phyloP scores from a whole-genome alignment of 2,329 filamentous ascomycete species.

The Trichophyton simii region DNA sequence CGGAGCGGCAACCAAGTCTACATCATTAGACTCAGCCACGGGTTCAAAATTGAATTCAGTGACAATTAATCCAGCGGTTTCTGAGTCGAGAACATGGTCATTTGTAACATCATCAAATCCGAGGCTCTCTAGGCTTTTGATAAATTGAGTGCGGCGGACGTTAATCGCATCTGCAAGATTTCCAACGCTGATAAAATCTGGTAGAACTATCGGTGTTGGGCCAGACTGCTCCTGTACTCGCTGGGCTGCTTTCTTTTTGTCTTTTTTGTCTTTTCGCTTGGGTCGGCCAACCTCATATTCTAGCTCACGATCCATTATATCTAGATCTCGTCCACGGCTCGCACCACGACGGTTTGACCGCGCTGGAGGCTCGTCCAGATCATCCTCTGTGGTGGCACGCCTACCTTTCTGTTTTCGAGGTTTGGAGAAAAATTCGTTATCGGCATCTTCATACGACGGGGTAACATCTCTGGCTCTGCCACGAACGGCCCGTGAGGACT shows the following conservation, averaged over 20 bases:
- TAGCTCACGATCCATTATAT: slow-evolving; percentile 3
- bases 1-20: slow-evolving; percentile 62
- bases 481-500: not conserved
- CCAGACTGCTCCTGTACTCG: slow-evolving; percentile 28
- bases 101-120: slow-evolving; percentile 77
- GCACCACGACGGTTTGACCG: not conserved
- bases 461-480: no score
- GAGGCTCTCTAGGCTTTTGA: slow-evolving; percentile 64
- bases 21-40: slow-evolving; percentile 51
- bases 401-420: not conserved
- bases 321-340: not conserved
- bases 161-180: slow-evolving; percentile 66
- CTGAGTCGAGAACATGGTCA: slow-evolving; percentile 78
- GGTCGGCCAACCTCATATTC: slow-evolving; percentile 3
- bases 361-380: not conserved
- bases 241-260: slow-evolving; percentile 29
- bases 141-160: slow-evolving; percentile 57
- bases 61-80: slow-evolving; percentile 79
- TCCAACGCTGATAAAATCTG: slow-evolving; percentile 81
- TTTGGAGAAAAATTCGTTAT: not conserved
- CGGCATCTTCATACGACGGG: not conserved
- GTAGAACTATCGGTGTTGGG: slow-evolving; percentile 58
- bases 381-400: not conserved
- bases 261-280: slow-evolving; percentile 28
- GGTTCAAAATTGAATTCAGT: slow-evolving; percentile 90